phyloP scores from a whole-genome alignment of 2,329 filamentous ascomycete species.

The Periconia sp. region DNA sequence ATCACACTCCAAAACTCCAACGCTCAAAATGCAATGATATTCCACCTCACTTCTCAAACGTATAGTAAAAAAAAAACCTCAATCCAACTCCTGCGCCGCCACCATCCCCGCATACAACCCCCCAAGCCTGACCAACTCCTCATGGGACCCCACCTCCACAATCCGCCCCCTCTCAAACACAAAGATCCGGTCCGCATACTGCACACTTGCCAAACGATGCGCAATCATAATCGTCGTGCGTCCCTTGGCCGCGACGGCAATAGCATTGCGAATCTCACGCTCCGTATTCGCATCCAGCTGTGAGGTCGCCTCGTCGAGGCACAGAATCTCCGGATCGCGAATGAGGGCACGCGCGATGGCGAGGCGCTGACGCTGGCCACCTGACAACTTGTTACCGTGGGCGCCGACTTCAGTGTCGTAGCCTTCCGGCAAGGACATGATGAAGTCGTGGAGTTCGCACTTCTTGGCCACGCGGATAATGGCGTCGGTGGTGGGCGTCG shows the following conservation, averaged over 20 bases:
- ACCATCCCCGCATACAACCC: constrained; percentile 42
- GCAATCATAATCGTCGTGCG: constrained; percentile 74
- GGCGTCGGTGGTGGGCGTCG: constrained; percentile 25
- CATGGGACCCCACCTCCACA: constrained; percentile 63
- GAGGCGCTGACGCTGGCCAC: constrained; percentile 50
- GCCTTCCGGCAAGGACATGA: constrained; percentile 50
- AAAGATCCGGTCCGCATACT: constrained; percentile 78
- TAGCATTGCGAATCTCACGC: constrained; percentile 44
- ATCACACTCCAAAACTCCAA: not conserved
- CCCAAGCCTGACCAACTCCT: constrained; percentile 53
- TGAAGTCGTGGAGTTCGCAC: constrained; percentile 51
- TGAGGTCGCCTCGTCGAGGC: constrained; percentile 52
- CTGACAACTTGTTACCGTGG: constrained; percentile 47
- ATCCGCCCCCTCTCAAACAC: constrained; percentile 70
- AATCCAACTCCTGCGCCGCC: constrained; percentile 38
- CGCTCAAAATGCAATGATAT: not conserved
- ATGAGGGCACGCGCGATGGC: constrained; percentile 51
- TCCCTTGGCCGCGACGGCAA: constrained; percentile 44
- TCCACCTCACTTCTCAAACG: not conserved
- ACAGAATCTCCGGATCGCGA: constrained; percentile 48
- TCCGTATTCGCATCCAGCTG: constrained; percentile 51
- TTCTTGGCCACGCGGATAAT: constrained; percentile 42
- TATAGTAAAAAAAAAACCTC: not conserved
- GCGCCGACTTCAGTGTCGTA: constrained; percentile 50
- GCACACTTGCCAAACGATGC: constrained; percentile 74